phyloP scores from a whole-genome alignment of 305 asterid genomes.

The Fraxinus sp. region DNA sequence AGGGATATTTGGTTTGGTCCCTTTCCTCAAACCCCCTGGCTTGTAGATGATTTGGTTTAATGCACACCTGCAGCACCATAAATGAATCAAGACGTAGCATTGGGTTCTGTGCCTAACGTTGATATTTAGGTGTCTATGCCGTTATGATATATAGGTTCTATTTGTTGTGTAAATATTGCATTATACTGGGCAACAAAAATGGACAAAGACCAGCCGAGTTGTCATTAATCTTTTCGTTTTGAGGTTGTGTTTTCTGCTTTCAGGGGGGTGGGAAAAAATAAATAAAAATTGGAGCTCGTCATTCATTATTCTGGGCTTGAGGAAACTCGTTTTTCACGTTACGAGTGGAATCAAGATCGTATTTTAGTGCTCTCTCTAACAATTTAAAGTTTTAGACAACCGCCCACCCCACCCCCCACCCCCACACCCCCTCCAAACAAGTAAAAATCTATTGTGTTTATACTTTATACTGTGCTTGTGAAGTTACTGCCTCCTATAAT shows the following conservation, averaged over 20 bases:
- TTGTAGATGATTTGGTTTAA: slow-evolving; percentile 35
- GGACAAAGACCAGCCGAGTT: background rate
- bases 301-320: background rate
- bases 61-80: background rate
- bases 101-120: background rate
- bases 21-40: slow-evolving; percentile 91
- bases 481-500: background rate
- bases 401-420: background rate
- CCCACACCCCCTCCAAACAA: background rate
- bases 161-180: background rate
- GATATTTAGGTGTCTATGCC: background rate
- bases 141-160: background rate
- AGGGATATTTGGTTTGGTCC: slow-evolving; percentile 48
- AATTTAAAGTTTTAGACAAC: background rate
- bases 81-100: background rate
- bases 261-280: background rate
- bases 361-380: background rate
- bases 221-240: background rate
- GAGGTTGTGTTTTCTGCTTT: background rate
- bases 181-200: background rate
- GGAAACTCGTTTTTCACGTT: background rate
- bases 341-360: background rate
- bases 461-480: background rate
- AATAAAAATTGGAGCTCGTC: background rate
- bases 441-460: background rate